Base-by-base conservation (phyloP, 352 stramenopile species). In the Peronospora tabacina region DNA sequence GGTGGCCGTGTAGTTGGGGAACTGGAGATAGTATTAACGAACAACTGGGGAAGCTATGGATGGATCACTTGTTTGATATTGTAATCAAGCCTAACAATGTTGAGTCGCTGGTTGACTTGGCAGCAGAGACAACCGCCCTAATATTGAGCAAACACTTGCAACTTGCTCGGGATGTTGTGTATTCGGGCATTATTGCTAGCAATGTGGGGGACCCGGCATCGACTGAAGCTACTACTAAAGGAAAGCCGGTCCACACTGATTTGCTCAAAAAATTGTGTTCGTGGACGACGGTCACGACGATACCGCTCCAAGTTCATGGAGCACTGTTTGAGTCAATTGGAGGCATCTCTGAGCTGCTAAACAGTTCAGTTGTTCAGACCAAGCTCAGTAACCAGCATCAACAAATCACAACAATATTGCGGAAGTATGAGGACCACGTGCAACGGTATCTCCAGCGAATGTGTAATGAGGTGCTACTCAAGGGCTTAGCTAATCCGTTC, bases 241-340 rank as follows among this genome's bases (percentile, higher is more conserved):
- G 54, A 13, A 80, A 74, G 34, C 75, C 80, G 19, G 80, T 89
- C 13, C 57, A 83, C 19, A 88, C 77, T 2, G 49, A 65, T n/a
- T 42, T 92, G 28, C 26, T 90, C 22, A 70, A 66, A 30, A 73
- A 73, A 12, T 24, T 94, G 11, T 90, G 79, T 28, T 53, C 63
- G 0, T 87, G 78, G 68, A 60, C 57, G 13, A 48, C 57, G 11
- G 61, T 92, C 28, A 63, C 76, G 13, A 86, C 72, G 22, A 91
- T 94, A 40, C 83, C 83, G 3, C 66, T 94, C 24, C 65, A 78
- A 33, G 70, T 90, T 17, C 83, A 94, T 39, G 83, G 77, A 24
- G 77, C 75, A 17, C 48, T 94, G 0, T 92, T 94, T 24, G 83
- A 92, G 49, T 88, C 65, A 9, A 74, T 91, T 45, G 83, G 83